Base-by-base conservation (phyloP, 345 rosid genomes). In the Salix koriyanagi region DNA sequence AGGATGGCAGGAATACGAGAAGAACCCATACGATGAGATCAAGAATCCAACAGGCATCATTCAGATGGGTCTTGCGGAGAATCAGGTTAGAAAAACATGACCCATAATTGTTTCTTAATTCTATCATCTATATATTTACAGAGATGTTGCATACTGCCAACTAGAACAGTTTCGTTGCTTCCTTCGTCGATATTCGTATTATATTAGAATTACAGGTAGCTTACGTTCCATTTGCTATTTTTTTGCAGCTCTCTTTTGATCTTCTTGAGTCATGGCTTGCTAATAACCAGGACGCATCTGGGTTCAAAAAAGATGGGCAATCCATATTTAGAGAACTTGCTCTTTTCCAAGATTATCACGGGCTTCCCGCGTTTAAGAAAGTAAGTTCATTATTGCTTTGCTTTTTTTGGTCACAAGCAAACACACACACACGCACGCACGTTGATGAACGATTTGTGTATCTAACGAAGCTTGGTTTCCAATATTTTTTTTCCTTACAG, bases 41-140 rank as follows among this genome's bases (percentile, higher is more conserved):
- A 69, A 19, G n/a, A 83, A 85, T 71, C 86, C 81, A 7, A n/a
- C 30, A 6, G 85, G 88, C 14, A 78, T 83, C 42, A 80, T 85
- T 70, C 84, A 85, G 76, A 85, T 78, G 88, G 86, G 86, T 13
- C 80, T 85, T 6, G 80, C 88, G 16, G 81, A 83, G 73, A 85
- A 85, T 75, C 85, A 80, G 86, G 86, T 85, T 41, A 41, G 12
- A 10, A 41, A 41, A 10, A 41, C 44, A 41, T 41, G 11, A n/a
- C 44, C 11, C 3, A 41, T 9, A 41, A 41, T 2, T 41, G 44
- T 10, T 41, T 41, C 44, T 3, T 30, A 3, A 3, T 41, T 41
- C 44, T 41, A 41, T 41, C 44, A 41, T 41, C 44, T 41, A 41
- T 41, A 8, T 10, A 9, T 9, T 10, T 41, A 41, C 44, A 41